phyloP scores from a whole-genome alignment of 495 filamentous ascomycete species.

The Aspergillus wentii region DNA sequence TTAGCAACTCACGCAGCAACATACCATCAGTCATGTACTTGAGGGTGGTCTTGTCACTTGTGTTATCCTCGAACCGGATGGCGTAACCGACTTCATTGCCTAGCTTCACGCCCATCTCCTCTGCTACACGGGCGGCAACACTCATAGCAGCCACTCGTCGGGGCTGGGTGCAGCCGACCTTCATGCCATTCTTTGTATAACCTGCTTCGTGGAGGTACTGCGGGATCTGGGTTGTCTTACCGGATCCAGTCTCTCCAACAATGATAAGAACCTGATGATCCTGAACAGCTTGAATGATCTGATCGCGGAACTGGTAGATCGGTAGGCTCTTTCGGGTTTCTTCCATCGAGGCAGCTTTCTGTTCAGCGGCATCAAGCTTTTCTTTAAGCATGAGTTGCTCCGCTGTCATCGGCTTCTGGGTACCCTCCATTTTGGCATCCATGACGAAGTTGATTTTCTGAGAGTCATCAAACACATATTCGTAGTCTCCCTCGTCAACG shows the following conservation, averaged over 20 bases:
- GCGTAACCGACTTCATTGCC: constrained; percentile 94
- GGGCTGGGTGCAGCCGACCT: constrained; percentile 65
- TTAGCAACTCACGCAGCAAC: constrained; percentile 86
- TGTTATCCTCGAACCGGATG: constrained; percentile 93
- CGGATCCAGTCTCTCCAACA: constrained; percentile 82
- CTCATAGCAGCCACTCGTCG: constrained; percentile 95
- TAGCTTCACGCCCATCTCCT: constrained; percentile 87
- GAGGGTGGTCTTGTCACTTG: constrained; percentile 85
- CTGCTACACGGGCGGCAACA: constrained; percentile 88
- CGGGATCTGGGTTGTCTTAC: constrained; percentile 86
- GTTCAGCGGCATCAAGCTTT: constrained; percentile 81
- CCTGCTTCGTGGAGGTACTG: constrained; percentile 85
- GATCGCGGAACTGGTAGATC: constrained; percentile 77
- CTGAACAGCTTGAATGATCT: constrained; percentile 71
- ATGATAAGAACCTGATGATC: constrained; percentile 81
- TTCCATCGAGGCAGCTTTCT: constrained; percentile 78
- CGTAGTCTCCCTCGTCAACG: constrained; percentile 83
- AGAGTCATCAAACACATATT: constrained; percentile 88
- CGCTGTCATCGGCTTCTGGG: constrained; percentile 60
- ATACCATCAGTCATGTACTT: constrained; percentile 99
- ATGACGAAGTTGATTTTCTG: constrained; percentile 84
- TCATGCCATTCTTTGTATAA: constrained; percentile 70
- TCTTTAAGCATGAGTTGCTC: constrained; percentile 76
- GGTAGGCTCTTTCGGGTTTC: constrained; percentile 88
- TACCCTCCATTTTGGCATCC: constrained; percentile 65